A percentile compares a stretch with the other conserved stretches of the same genome.
These are phyloP conservation scores for Scutellaria baicalensis DNA, from an alignment of 257 asterid species.

Conservation along the genomic window DNA sequence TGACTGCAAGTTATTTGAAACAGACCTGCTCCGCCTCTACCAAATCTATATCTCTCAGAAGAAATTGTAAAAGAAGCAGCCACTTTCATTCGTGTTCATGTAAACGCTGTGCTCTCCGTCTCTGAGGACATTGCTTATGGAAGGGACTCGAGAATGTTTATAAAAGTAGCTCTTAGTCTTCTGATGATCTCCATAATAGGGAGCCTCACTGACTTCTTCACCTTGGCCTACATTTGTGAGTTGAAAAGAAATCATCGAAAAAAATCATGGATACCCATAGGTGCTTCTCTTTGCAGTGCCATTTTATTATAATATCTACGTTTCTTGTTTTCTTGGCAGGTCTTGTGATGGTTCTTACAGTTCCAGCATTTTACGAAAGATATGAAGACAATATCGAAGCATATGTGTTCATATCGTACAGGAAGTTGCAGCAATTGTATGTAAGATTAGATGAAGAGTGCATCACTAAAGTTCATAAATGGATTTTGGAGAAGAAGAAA, in stretches of 20 bases:
- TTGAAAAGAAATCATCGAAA: not conserved
- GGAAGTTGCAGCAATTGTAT: constrained; percentile 28
- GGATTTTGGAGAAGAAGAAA: constrained; percentile 60
- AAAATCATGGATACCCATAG: not conserved
- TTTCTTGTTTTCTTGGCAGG: constrained; percentile 37
- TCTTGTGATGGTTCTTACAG: constrained; percentile 45
- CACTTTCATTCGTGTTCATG: constrained; percentile 26
- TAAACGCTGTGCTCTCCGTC: constrained; percentile 43
- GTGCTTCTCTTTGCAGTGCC: not conserved
- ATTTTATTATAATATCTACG: not conserved
- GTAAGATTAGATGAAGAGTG: constrained; percentile 43
- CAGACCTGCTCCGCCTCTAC: constrained; percentile 89
- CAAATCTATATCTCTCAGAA: constrained; percentile 66
- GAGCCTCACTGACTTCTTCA: constrained; percentile 44
- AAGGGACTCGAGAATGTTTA: constrained; percentile 53
- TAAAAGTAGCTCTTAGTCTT: constrained; percentile 42
- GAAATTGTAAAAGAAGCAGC: constrained; percentile 53
- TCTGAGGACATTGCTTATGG: constrained; percentile 67
- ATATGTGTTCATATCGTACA: constrained; percentile 24
- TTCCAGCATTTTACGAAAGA: constrained; percentile 72
- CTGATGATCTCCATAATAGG: constrained; percentile 38
- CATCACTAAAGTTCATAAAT: constrained; percentile 27
- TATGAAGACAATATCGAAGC: constrained; percentile 44
- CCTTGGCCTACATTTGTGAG: constrained; percentile 61
- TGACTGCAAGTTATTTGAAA: constrained; percentile 13